Percentiles rank a stretch among this genome's conserved stretches.
phyloP scores from a whole-genome alignment of 78 protist genomes.

The Dictyostelium brefeldianum region DNA sequence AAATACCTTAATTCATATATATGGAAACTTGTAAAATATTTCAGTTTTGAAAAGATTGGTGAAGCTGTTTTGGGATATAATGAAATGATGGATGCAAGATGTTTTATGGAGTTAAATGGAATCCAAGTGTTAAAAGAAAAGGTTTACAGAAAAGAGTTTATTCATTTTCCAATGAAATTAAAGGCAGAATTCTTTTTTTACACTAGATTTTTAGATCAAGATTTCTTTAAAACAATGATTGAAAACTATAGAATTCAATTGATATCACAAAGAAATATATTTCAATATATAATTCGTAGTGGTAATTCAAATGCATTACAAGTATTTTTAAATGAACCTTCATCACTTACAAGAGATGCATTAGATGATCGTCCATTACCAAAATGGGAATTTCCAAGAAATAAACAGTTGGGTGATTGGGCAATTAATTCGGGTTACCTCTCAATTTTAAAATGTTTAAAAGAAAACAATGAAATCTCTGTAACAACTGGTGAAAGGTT shows the following conservation, averaged over 20 bases:
- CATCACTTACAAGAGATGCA: not conserved
- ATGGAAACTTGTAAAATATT: not conserved
- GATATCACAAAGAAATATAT: not conserved
- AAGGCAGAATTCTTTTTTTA: not conserved
- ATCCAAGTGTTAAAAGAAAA: not conserved
- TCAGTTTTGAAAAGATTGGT: too few relatives aligned
- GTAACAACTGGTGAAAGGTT: not conserved
- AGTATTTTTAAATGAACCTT: not conserved
- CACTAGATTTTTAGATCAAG: not conserved
- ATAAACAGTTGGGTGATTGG: conserved; percentile 13
- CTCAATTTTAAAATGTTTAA: not conserved
- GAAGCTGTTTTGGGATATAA: too few relatives aligned
- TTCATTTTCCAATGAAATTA: not conserved
- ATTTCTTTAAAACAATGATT: not conserved
- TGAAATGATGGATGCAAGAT: too few relatives aligned
- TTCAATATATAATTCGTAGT: not conserved
- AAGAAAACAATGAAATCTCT: not conserved
- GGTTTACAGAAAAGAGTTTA: not conserved
- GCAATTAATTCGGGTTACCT: not conserved
- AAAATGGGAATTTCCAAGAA: not conserved
- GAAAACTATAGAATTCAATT: not conserved
- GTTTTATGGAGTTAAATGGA: too few relatives aligned
- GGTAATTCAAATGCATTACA: not conserved
- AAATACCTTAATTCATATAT: not conserved
- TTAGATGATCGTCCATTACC: too few relatives aligned